Evolutionary conservation across 208 protist genomes (phyloP), one percentile per base, ranked within the genome.

Genomic region (Wallacemonas sp.): DNA sequence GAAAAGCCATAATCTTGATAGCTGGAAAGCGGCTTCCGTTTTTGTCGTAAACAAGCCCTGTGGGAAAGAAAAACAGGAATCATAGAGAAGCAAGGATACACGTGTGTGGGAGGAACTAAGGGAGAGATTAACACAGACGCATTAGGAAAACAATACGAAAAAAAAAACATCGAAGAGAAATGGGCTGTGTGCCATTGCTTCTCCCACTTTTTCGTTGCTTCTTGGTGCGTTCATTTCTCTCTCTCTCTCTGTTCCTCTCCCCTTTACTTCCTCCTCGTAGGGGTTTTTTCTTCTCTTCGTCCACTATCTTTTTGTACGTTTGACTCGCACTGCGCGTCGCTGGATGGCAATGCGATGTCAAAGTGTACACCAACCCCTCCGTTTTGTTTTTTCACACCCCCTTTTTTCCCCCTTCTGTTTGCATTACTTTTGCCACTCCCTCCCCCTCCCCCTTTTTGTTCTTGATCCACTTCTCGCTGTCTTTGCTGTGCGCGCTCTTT

Each of bases 271-370:
- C 33, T 49, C 44, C n/a, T n/a, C n/a, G n/a, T n/a, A n/a, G n/a
- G n/a, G n/a, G n/a, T 38, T 66, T 26, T 67, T 73, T 9, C 26
- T 67, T 67, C 34, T 23, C 55, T 47, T 14, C 5, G 19, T 23
- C 4, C 19, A 47, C 19, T 47, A 23, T 19, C 5, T 4, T 5
- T 47, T 19, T 47, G 5, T 47, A 23, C 19, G 19, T 47, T 24
- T 47, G 5, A 17, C 6, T 41, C 14, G 36, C 36, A 47, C 17
- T 38, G 34, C 34, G 34, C 34, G 12, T 47, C 41, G 41, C 17
- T 47, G 41, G 19, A 47, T 47, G 12, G 41, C 19, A 17, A 23
- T 5, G 4, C 24, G 19, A 24, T n/a, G 19, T 6, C 2, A 23
- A 24, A 55, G 47, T 55, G 47, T 16, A 55, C 26, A 55, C 24